Evolutionary conservation across 2,329 filamentous ascomycete genomes (phyloP).

Genomic region (Venturia nashicola): DNA sequence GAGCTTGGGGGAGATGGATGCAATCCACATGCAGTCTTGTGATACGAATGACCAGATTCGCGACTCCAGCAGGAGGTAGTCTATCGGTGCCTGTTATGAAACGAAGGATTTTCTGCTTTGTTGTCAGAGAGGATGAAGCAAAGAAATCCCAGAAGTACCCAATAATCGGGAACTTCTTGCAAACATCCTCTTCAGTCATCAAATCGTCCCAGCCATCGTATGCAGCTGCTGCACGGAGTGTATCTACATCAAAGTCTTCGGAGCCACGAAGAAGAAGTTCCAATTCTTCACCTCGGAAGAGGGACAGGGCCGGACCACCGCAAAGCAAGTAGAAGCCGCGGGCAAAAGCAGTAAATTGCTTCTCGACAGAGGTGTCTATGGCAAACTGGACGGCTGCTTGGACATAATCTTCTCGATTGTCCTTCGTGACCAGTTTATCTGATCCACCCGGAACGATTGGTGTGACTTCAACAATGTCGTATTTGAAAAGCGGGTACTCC

Average conservation of each 20-base stretch:
- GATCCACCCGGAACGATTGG: constrained; percentile 67
- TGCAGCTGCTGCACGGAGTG: constrained; percentile 61
- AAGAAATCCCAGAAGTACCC: constrained; percentile 87
- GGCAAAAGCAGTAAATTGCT: constrained; percentile 90
- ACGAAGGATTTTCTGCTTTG: constrained; percentile 67
- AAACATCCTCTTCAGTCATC: constrained; percentile 33
- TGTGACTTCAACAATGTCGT: constrained; percentile 53
- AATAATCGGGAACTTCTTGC: constrained; percentile 53
- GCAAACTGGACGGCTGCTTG: constrained; percentile 71
- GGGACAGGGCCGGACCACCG: constrained; percentile 71
- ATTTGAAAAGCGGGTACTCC: constrained; percentile 62
- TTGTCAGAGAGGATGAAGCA: constrained; percentile 46
- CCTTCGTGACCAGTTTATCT: constrained; percentile 64
- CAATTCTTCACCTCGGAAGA: constrained; percentile 86
- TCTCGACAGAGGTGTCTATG: constrained; percentile 62
- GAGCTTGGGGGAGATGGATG: constrained; percentile 53
- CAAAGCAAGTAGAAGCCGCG: constrained; percentile 89
- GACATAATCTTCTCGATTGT: constrained; percentile 76
- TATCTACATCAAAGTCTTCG: constrained; percentile 71
- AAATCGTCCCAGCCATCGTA: constrained; percentile 62
- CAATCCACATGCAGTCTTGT: constrained; percentile 63
- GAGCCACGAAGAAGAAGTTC: constrained; percentile 77
- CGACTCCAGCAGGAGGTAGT: constrained; percentile 77
- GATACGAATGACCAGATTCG: constrained; percentile 65
- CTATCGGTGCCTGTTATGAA: constrained; percentile 88